Base-by-base conservation (phyloP, 2,329 filamentous ascomycete genomes). In the Pseudogymnoascus sp. region DNA sequence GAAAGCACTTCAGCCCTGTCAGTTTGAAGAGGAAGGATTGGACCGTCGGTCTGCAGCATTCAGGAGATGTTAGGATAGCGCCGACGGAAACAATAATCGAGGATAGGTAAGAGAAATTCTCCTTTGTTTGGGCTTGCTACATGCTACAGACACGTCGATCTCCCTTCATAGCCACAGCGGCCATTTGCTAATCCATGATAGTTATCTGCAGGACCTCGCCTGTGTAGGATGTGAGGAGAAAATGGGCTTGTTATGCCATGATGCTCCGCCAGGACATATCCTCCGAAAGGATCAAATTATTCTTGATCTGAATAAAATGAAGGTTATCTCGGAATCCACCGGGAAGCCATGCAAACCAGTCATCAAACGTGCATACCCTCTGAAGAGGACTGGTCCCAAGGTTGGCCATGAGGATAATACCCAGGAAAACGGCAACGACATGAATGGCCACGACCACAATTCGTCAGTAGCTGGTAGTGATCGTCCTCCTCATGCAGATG, bases 221-320 rank as follows among this genome's bases (percentile, higher is more conserved):
- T 75, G 73, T 62, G 60, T 31, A 41, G 65, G 62, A 60, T 75
- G 73, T 45, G 62, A 64, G 23, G 62, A 63, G 23, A 54, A 69
- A 8, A 13, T 74, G 5, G 73, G 73, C 6, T 60, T 73, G 21
- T 66, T 68, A 19, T 75, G 73, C 62, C 68, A 73, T 19, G 68
- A 60, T 64, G 72, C 71, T 39, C 72, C 72, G 23, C 64, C 66
- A n/a, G 69, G 65, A 11, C 70, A 74, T 67, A 61, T 73, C 2
- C 62, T 75, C 2, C 68, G 68, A 28, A 69, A 64, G 34, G 66
- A 70, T 62, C 72, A 73, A 62, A 61, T 72, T 4, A 69, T 74
- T 28, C 60, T 74, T 54, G 65, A 68, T 28, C 65, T 72, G n/a
- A 63, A 62, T 19, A 57, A 67, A 21, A 70, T 73, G 66, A 67